These are phyloP conservation scores for Rhizopus arrhizus DNA, from an alignment of 371 early-diverging fungal species.

Conservation along the genomic window DNA sequence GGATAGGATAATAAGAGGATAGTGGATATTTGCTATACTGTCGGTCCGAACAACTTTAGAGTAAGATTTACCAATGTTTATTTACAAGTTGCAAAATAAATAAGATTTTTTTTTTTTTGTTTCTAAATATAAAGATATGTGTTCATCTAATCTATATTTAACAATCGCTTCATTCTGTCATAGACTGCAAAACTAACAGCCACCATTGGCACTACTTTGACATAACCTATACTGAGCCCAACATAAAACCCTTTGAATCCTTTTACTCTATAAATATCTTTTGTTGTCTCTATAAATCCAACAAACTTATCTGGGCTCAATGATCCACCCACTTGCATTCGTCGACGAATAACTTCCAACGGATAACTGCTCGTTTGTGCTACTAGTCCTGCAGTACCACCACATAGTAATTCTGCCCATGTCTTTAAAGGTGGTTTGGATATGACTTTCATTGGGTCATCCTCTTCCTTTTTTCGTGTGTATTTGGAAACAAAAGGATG, in stretches of 20 bases:
- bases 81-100: no score
- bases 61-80: no score
- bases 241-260: slow-evolving; percentile 90
- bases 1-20: no score
- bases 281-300: slow-evolving; percentile 60
- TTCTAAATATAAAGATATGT: no score
- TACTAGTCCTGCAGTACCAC: slow-evolving; percentile 82
- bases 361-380: slow-evolving; percentile 91
- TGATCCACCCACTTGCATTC: slow-evolving; percentile 86
- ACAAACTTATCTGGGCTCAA: slow-evolving; percentile 51
- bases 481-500: slow-evolving; percentile 40
- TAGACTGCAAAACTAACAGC: slow-evolving; percentile 87
- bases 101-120: no score
- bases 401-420: slow-evolving; percentile 79
- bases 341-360: slow-evolving; percentile 86
- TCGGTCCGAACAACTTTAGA: no score
- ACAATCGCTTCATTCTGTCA: slow-evolving; percentile 65
- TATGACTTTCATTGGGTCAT: slow-evolving; percentile 26
- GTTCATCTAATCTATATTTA: slow-evolving; percentile 16
- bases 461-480: slow-evolving; percentile 29
- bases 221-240: slow-evolving; percentile 88
- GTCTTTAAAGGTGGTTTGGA: slow-evolving; percentile 54
- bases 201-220: slow-evolving; percentile 92
- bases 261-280: slow-evolving; percentile 59
- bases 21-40: no score